Percentiles rank a stretch among this genome's conserved stretches.
Conservation (phyloP, 2,329 filamentous ascomycete genomes). For the Penicillium verrucosum region DNA sequence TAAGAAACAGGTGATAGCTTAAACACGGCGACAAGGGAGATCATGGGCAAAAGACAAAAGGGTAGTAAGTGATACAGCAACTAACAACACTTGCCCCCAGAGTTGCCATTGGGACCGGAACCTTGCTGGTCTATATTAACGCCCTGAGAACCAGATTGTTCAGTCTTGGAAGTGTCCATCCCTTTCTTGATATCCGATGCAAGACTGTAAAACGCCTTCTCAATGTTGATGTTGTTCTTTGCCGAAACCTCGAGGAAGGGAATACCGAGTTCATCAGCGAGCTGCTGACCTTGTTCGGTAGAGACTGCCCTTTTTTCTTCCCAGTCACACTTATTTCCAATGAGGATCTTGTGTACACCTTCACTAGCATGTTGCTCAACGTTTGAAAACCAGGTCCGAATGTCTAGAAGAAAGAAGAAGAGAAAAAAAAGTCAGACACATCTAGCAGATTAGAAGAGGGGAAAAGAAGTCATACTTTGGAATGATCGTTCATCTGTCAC, state of each 20-base stretch:
- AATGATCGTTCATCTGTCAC: slow-evolving; percentile 96
- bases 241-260: slow-evolving; percentile 98
- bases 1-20: not conserved
- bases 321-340: slow-evolving; percentile 99
- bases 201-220: slow-evolving; percentile 95
- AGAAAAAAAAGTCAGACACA: not conserved
- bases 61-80: slow-evolving; percentile 19
- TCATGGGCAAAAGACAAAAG: not conserved
- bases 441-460: not conserved
- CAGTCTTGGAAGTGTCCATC: slow-evolving; percentile 83
- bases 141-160: slow-evolving; percentile 57
- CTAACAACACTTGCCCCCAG: slow-evolving; percentile 75
- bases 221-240: slow-evolving; percentile 99
- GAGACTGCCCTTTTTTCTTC: slow-evolving; percentile 96
- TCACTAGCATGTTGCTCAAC: slow-evolving; percentile 97
- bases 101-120: slow-evolving; percentile 48
- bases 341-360: slow-evolving; percentile 98
- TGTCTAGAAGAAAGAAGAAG: slow-evolving; percentile 59
- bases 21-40: not conserved
- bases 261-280: slow-evolving; percentile 93
- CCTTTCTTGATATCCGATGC: slow-evolving; percentile 98
- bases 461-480: slow-evolving; percentile 66
- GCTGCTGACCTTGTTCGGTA: slow-evolving; percentile 85
- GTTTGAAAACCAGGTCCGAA: slow-evolving; percentile 99
- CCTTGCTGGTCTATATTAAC: slow-evolving; percentile 68